Evolutionary conservation across 1,284 basidiomycete species (phyloP), one percentile per base, ranked within the genome.

Genomic region (Ceratorhiza oryzae-sativae): DNA sequence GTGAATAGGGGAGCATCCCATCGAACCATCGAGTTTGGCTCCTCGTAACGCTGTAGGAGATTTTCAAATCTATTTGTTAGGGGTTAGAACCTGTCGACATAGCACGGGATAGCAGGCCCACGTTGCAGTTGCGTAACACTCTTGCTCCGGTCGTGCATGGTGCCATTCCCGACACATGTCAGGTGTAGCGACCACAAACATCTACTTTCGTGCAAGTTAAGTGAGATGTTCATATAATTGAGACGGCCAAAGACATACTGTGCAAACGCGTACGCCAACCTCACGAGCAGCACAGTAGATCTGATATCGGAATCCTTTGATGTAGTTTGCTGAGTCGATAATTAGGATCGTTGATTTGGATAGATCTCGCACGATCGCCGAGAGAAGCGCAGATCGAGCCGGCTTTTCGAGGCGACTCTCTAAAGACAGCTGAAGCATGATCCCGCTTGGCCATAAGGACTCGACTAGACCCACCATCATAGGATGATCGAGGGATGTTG

Each of bases 1-100:
- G 92, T 94, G 79, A 98, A 93, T 36, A 98, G 85, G 0, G 97
- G 97, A 0, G 95, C 92, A 80, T 99, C 97, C 97, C 97, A 99
- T 53, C 96, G 87, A 12, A 94, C 94, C 90, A 97, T 97, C 0
- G 95, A 95, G 0, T 93, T 95, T 0, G 97, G 97, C 79, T 98
- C 97, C 82, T 99, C 97, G 77, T 90, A 98, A 45, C 97, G 87
- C 79, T 90, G 86, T 13, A 97, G 82, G 1, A 99, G 86, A 79
- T 96, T 97, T 30, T 97, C 93, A 45, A 98, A 85, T 1, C 95
- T 97, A 78, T 51, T 53, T 0, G 25, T 60, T 73, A 32, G 76
- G 72, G n/a, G 3, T 36, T 15, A 20, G 25, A 20, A 46, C 53
- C 41, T 27, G 42, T 48, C 23, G 36, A 49, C 25, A 61, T 55